Evolutionary conservation across 2,329 filamentous ascomycete species (phyloP), one percentile per base, ranked within the genome.

Genomic region (Arthrobotrys pseudoclavata): DNA sequence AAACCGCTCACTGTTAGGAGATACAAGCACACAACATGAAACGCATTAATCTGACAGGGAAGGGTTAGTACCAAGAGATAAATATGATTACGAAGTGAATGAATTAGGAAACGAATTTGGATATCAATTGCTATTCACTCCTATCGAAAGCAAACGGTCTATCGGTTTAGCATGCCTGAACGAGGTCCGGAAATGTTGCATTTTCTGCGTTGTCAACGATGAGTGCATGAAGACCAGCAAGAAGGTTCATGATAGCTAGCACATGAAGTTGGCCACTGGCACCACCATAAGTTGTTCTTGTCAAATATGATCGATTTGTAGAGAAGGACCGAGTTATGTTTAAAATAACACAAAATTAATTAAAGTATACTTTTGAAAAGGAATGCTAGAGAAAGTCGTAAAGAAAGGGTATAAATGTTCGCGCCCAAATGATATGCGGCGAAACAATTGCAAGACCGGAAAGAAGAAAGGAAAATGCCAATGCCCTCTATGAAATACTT

Each of bases 401-500:
- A 34, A 37, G 26, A 40, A 60, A 42, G 55, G 20, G 34, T 40
- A 26, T 24, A 42, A 60, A 40, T 42, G 5, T 60, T 40, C 55
- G 47, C 29, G 31, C 45, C 45, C 45, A 67, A 55, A 67, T 55
- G 7, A 45, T 67, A 66, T 53, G 20, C 15, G 15, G 24, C 20
- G n/a, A 29, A 48, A 47, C 4, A 15, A 50, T 20, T 40, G 37
- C 37, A 12, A 45, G 15, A 24, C 20, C 7, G 26, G 24, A 34
- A 42, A 10, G 20, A 47, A 69, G 18, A 48, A 60, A 50, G 42
- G 26, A 60, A 40, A 40, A 34, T 24, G 24, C 24, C 10, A 47
- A 67, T 55, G 47, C 63, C 34, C 20, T 60, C 34, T 60, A 60
- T 60, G 55, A 60, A 40, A 42, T 57, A 48, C 7, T 20, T 3